Conservation (phyloP, 2,329 filamentous ascomycete genomes). For the Colletotrichum limetticola region DNA sequence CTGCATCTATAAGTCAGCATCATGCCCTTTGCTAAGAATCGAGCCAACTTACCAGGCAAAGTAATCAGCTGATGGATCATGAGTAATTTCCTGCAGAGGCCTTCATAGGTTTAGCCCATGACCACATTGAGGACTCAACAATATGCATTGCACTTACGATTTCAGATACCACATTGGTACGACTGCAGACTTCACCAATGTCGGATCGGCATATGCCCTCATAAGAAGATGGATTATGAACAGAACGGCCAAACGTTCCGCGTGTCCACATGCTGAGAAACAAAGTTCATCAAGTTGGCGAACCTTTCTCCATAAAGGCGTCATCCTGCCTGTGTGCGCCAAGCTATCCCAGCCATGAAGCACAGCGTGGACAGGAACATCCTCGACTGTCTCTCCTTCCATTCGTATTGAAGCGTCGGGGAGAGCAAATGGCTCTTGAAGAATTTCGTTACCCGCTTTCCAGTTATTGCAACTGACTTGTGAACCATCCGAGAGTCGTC, state of each 20-base stretch:
- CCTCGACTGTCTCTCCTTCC: conserved; percentile 40
- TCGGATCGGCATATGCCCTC: conserved; percentile 41
- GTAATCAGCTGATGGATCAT: conserved; percentile 15
- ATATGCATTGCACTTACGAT: conserved; percentile 6
- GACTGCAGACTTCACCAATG: not conserved
- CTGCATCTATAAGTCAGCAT: conserved; percentile 21
- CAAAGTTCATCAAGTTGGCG: conserved; percentile 39
- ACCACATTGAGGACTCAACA: too few species aligned
- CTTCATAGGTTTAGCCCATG: not conserved
- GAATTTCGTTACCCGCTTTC: conserved; percentile 39
- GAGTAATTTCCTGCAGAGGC: not conserved
- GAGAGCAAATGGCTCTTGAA: conserved; percentile 21
- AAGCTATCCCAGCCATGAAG: conserved; percentile 43
- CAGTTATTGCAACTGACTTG: conserved; percentile 38
- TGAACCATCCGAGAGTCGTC: conserved; percentile 19
- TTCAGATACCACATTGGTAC: conserved; percentile 20
- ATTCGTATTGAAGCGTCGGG: conserved; percentile 29
- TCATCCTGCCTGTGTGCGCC: conserved; percentile 39
- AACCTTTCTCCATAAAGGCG: conserved; percentile 41
- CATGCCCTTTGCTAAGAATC: too few species aligned
- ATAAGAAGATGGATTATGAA: conserved; percentile 40
- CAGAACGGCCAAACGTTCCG: conserved; percentile 39
- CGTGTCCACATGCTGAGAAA: conserved; percentile 35
- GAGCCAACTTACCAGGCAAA: conserved; percentile 1
- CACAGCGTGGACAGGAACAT: conserved; percentile 40